These are phyloP conservation scores for Acer campestre DNA, from an alignment of 345 rosid species.

Conservation along the genomic window DNA sequence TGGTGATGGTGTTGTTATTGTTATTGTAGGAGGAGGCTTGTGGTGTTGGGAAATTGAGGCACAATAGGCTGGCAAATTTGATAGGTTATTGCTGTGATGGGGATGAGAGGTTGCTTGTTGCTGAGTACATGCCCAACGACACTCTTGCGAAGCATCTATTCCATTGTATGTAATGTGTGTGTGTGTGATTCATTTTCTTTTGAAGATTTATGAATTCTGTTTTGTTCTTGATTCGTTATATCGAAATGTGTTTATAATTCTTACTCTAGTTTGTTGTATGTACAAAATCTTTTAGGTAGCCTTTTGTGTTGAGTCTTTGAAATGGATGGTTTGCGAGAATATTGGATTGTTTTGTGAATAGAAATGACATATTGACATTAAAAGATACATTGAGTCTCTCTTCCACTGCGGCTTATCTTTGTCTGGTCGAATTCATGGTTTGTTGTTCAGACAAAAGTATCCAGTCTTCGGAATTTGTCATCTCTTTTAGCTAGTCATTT, in stretches of 20 bases:
- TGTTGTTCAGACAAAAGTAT: conserved; percentile 6
- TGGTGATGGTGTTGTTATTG: background rate
- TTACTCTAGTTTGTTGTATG: background rate
- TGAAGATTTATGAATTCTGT: background rate
- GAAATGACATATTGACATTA: background rate
- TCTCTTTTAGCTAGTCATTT: background rate
- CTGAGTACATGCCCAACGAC: conserved; percentile 97
- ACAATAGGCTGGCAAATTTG: conserved; percentile 82
- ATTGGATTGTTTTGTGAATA: background rate
- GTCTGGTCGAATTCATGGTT: conserved; percentile 9
- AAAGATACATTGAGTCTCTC: background rate
- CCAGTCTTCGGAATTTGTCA: conserved; percentile 10
- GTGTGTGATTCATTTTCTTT: conserved; percentile 9
- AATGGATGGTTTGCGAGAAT: background rate
- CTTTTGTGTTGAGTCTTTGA: background rate
- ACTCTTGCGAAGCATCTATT: conserved; percentile 97
- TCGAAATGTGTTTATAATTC: background rate
- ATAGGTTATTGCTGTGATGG: conserved; percentile 98
- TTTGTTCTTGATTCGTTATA: background rate
- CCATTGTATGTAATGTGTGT: conserved; percentile 59
- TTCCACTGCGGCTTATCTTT: background rate
- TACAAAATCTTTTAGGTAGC: background rate
- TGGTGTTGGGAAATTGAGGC: conserved; percentile 90
- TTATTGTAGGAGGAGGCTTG: conserved; percentile 78
- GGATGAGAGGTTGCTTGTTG: conserved; percentile 95